phyloP scores from a whole-genome alignment of 2,329 filamentous ascomycete species.

The Cyanodermella asteris region DNA sequence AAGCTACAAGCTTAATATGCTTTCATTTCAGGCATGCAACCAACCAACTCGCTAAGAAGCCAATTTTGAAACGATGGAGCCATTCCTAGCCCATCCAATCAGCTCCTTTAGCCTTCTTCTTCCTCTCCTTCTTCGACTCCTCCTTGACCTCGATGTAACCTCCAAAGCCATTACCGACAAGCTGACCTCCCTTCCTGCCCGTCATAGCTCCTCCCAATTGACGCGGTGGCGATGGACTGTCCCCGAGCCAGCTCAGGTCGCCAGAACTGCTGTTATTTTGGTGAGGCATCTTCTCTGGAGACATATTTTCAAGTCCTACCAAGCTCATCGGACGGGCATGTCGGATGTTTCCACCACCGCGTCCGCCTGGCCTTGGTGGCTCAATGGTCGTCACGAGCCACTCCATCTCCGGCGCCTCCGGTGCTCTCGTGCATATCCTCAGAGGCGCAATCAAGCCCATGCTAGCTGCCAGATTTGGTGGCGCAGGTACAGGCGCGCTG shows the following conservation, averaged over 20 bases:
- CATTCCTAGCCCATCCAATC: slow-evolving; percentile 1
- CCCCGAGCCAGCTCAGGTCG: slow-evolving; percentile 20
- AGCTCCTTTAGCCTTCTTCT: slow-evolving; percentile 1
- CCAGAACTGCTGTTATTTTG: too few species aligned
- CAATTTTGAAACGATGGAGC: too few species aligned
- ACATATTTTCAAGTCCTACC: too few species aligned
- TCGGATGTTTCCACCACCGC: slow-evolving; percentile 17
- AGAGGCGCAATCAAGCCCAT: too few species aligned
- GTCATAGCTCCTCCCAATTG: slow-evolving; percentile 34
- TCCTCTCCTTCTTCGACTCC: slow-evolving; percentile 16
- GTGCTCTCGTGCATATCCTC: too few species aligned
- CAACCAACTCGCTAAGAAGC: too few species aligned
- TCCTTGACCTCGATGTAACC: slow-evolving; percentile 42
- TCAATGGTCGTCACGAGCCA: slow-evolving; percentile 44
- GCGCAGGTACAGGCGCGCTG: too few species aligned
- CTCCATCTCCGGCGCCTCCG: slow-evolving; percentile 42
- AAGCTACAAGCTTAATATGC: too few species aligned
- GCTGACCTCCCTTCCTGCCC: slow-evolving; percentile 34
- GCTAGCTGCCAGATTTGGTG: too few species aligned
- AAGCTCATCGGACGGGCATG: too few species aligned
- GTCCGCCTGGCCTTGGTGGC: slow-evolving; percentile 19
- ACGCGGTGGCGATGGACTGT: slow-evolving; percentile 20
- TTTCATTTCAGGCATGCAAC: too few species aligned
- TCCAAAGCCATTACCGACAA: slow-evolving; percentile 47
- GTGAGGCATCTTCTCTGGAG: too few species aligned